Conservation (phyloP, 2,329 filamentous ascomycete genomes). For the Penicillium sp. region DNA sequence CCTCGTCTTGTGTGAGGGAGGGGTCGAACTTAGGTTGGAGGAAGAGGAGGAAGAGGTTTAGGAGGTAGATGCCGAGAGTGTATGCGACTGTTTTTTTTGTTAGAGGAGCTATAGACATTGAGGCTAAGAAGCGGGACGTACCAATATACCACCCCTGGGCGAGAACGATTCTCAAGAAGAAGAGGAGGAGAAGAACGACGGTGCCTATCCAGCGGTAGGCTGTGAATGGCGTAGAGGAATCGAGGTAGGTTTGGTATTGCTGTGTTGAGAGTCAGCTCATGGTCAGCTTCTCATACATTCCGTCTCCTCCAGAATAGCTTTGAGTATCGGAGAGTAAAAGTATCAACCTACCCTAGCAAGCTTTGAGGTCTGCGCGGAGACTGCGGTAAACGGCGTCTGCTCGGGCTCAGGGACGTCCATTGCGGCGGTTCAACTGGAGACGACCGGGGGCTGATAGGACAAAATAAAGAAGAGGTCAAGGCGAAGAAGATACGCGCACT, state of each 20-base stretch:
- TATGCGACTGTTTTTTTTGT: slow-evolving; percentile 74
- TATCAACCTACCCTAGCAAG: slow-evolving; percentile 46
- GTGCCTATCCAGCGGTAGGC: slow-evolving; percentile 90
- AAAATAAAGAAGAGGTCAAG: slow-evolving; percentile 16
- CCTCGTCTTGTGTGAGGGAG: slow-evolving; percentile 90
- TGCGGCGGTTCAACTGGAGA: slow-evolving; percentile 9
- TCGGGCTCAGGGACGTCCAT: slow-evolving; percentile 92
- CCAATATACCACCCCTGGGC: slow-evolving; percentile 99
- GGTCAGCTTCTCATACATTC: not conserved
- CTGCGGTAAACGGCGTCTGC: slow-evolving; percentile 87
- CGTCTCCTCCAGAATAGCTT: not conserved
- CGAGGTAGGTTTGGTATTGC: slow-evolving; percentile 93
- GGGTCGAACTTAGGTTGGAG: slow-evolving; percentile 98
- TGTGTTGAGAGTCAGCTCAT: slow-evolving; percentile 44
- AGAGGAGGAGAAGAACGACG: slow-evolving; percentile 73
- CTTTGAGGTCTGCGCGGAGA: slow-evolving; percentile 76
- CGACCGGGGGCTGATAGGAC: not conserved
- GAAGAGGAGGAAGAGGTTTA: slow-evolving; percentile 99
- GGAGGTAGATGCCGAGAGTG: slow-evolving; percentile 95
- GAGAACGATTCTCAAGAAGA: slow-evolving; percentile 86
- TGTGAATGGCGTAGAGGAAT: slow-evolving; percentile 88
- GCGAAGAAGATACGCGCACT: slow-evolving; percentile 14
- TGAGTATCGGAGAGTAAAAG: not conserved
- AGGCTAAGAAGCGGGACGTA: slow-evolving; percentile 48
- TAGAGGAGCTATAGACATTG: not conserved